phyloP scores from a whole-genome alignment of 148 eudicot genomes.

The Camellia japonica region DNA sequence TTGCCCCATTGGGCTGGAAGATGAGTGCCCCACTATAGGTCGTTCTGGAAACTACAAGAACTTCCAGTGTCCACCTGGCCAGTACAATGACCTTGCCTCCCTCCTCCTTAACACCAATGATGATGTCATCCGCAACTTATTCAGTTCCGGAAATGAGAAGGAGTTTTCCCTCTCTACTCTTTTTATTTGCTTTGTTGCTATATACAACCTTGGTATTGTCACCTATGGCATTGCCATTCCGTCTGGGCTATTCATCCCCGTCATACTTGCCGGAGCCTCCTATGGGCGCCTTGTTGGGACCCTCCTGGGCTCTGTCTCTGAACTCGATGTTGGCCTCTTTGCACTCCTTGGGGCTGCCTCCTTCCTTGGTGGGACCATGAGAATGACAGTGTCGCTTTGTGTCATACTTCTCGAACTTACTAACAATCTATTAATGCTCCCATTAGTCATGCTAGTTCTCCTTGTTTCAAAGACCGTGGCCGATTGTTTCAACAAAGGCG shows the following conservation, averaged over 20 bases:
- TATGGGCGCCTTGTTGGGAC: slow-evolving; percentile 74
- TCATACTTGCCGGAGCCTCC: slow-evolving; percentile 75
- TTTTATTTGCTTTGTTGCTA: slow-evolving; percentile 38
- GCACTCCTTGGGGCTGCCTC: slow-evolving; percentile 87
- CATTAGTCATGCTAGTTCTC: slow-evolving; percentile 68
- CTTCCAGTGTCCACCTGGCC: slow-evolving; percentile 62
- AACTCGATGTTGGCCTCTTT: slow-evolving; percentile 53
- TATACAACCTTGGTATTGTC: slow-evolving; percentile 52
- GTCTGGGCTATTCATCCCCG: slow-evolving; percentile 81
- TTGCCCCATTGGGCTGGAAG: slow-evolving; percentile 44
- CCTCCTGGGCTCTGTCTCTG: slow-evolving; percentile 38
- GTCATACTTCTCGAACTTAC: slow-evolving; percentile 79
- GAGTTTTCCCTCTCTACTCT: slow-evolving; percentile 56
- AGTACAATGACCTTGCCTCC: slow-evolving; percentile 80
- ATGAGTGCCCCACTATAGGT: slow-evolving; percentile 53
- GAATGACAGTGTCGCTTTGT: slow-evolving; percentile 86
- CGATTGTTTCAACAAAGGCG: slow-evolving; percentile 69
- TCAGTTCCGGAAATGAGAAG: slow-evolving; percentile 29
- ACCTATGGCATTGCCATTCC: slow-evolving; percentile 86
- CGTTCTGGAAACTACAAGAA: slow-evolving; percentile 63
- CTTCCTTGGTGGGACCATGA: slow-evolving; percentile 87
- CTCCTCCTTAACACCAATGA: slow-evolving; percentile 73
- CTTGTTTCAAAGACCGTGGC: slow-evolving; percentile 80
- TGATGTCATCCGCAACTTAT: slow-evolving; percentile 70
- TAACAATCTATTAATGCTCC: slow-evolving; percentile 67